Percentiles rank a stretch among this genome's conserved stretches.
Conservation (phyloP, 2,329 filamentous ascomycete species). For the Reticulascus tulasneorum region DNA sequence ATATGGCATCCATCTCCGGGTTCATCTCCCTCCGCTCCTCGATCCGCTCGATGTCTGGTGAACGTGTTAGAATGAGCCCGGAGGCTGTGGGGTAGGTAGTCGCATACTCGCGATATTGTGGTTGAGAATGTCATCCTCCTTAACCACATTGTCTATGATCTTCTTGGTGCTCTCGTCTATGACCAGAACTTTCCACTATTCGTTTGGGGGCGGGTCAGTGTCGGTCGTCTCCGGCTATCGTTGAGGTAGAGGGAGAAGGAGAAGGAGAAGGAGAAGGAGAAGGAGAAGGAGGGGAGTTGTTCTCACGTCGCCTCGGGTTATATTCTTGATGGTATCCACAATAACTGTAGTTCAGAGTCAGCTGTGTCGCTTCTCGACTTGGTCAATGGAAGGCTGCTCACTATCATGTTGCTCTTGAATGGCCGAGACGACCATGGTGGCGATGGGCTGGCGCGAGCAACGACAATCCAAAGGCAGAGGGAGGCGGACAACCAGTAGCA, state of each 20-base stretch:
- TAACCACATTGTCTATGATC: slow-evolving; percentile 85
- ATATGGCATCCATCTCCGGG: slow-evolving; percentile 89
- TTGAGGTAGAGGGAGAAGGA: slow-evolving; percentile 1
- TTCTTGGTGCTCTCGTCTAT: slow-evolving; percentile 80
- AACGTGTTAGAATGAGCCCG: slow-evolving; percentile 6
- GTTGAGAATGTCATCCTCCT: slow-evolving; percentile 95
- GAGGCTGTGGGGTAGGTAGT: slow-evolving; percentile 1
- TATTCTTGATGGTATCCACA: slow-evolving; percentile 68
- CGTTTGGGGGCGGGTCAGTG: neutral
- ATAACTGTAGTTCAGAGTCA: slow-evolving; percentile 45
- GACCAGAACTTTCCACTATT: slow-evolving; percentile 93
- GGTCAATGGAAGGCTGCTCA: slow-evolving; percentile 31
- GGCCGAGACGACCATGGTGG: slow-evolving; percentile 77
- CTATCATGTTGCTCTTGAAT: slow-evolving; percentile 55
- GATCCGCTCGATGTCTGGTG: slow-evolving; percentile 85
- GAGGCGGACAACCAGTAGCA: neutral
- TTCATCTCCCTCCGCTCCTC: slow-evolving; percentile 81
- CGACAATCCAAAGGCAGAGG: neutral
- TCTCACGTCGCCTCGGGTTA: slow-evolving; percentile 76
- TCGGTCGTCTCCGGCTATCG: slow-evolving; percentile 11
- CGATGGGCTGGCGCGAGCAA: slow-evolving; percentile 9
- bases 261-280: neutral
- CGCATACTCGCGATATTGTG: slow-evolving; percentile 90
- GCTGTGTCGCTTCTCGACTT: neutral
- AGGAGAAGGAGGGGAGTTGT: neutral